Percentiles rank a stretch among this genome's conserved stretches.
Conservation (phyloP, 23 red algal genomes). For the Porphyridium purpureum region DNA sequence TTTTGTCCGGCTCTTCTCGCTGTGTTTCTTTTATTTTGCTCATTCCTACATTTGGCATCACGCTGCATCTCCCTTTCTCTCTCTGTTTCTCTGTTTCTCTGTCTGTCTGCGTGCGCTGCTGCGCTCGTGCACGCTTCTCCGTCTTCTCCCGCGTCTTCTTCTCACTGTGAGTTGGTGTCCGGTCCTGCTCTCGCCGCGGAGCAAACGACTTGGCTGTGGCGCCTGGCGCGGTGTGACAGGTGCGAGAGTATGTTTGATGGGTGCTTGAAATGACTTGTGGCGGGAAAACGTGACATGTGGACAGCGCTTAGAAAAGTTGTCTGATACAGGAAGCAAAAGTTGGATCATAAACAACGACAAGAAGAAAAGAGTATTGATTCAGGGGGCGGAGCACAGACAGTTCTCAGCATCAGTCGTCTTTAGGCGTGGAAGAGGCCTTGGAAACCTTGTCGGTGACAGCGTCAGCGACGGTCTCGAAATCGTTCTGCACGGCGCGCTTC, state of each 20-base stretch:
- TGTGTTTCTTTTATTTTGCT: not conserved
- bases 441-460: not conserved
- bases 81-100: not conserved
- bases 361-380: too few species aligned
- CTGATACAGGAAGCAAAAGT: not conserved
- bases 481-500: conserved; percentile 9
- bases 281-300: not conserved
- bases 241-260: not conserved
- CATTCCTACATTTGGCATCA: not conserved
- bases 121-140: not conserved
- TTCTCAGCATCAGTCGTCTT: too few species aligned
- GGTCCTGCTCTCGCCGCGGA: not conserved
- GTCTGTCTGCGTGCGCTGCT: not conserved
- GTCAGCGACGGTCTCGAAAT: not conserved
- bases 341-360: too few species aligned
- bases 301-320: not conserved
- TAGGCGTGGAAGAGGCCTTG: too few species aligned
- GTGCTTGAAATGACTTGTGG: not conserved
- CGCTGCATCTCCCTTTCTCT: conserved; percentile 1
- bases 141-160: not conserved
- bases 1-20: not conserved
- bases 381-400: too few species aligned
- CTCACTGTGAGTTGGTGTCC: not conserved
- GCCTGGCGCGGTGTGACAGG: not conserved
- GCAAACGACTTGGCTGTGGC: conserved; percentile 1